Conservation (phyloP, 768 basidiomycete genomes). For the Chiua virens region DNA sequence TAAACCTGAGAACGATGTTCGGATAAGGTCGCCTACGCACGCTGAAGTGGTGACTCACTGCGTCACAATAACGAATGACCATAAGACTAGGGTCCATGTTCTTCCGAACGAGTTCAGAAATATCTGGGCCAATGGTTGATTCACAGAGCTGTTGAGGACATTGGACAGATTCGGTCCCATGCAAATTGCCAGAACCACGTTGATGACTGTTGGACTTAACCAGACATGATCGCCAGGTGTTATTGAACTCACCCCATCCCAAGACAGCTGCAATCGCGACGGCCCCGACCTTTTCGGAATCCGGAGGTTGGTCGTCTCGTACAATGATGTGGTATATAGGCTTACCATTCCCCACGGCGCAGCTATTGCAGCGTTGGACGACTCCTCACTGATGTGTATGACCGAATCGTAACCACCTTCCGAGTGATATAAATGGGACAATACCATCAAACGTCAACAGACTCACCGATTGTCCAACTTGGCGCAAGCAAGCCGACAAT, state of each 20-base stretch:
- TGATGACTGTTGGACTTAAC: conserved; percentile 37
- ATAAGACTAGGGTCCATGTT: conserved; percentile 44
- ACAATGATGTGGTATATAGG: neutral
- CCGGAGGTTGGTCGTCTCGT: neutral
- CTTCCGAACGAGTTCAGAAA: conserved; percentile 41
- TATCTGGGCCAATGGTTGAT: conserved; percentile 45
- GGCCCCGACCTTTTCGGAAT: conserved; percentile 26
- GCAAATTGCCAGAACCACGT: conserved; percentile 52
- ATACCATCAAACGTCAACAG: no score
- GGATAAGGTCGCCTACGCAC: no score
- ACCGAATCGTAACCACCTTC: conserved; percentile 46
- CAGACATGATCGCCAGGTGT: neutral
- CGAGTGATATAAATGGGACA: neutral
- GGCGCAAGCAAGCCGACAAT: conserved; percentile 48
- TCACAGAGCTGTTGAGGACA: conserved; percentile 30
- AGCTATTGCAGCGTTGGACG: conserved; percentile 51
- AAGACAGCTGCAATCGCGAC: conserved; percentile 45
- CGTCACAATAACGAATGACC: conserved; percentile 52
- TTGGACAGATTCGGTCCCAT: conserved; percentile 50
- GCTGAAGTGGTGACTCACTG: conserved; percentile 34
- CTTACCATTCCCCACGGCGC: conserved; percentile 58
- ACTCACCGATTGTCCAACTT: conserved; percentile 38
- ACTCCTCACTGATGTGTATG: conserved; percentile 54
- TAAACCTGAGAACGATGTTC: conserved; percentile 28
- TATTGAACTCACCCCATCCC: conserved; percentile 38